phyloP scores from a whole-genome alignment of 1,284 basidiomycete genomes.

The Rhodotorula mucilaginosa region DNA sequence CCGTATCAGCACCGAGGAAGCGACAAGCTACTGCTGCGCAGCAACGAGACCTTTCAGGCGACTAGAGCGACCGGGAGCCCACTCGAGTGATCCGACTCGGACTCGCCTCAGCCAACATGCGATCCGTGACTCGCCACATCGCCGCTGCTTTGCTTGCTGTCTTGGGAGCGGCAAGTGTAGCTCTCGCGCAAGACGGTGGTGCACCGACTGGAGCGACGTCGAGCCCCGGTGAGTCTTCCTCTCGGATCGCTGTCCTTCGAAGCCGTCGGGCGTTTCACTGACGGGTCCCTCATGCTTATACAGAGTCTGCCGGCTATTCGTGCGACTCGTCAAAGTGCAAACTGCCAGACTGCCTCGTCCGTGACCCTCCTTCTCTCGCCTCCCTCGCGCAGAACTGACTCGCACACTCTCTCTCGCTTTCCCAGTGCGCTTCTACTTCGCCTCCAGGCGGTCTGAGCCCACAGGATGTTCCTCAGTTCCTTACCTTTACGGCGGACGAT shows the following conservation, averaged over 20 bases:
- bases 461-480: slow-evolving; percentile 67
- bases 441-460: slow-evolving; percentile 67
- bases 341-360: slow-evolving; percentile 62
- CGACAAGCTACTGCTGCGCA: no score
- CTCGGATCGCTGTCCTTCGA: no score
- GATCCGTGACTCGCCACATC: no score
- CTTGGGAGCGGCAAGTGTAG: background rate
- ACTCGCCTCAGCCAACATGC: no score
- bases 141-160: no score
- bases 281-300: background rate
- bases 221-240: background rate
- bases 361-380: slow-evolving; percentile 3
- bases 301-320: slow-evolving; percentile 58
- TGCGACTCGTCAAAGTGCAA: slow-evolving; percentile 66
- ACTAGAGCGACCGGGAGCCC: no score
- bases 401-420: no score
- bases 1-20: no score
- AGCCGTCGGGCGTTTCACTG: no score
- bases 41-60: no score
- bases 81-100: no score
- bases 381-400: background rate
- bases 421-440: slow-evolving; percentile 63
- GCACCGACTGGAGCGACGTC: background rate
- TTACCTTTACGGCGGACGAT: slow-evolving; percentile 52
- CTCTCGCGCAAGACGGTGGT: background rate